phyloP scores from a whole-genome alignment of 805 yeast species.

The Ogataea minuta region DNA sequence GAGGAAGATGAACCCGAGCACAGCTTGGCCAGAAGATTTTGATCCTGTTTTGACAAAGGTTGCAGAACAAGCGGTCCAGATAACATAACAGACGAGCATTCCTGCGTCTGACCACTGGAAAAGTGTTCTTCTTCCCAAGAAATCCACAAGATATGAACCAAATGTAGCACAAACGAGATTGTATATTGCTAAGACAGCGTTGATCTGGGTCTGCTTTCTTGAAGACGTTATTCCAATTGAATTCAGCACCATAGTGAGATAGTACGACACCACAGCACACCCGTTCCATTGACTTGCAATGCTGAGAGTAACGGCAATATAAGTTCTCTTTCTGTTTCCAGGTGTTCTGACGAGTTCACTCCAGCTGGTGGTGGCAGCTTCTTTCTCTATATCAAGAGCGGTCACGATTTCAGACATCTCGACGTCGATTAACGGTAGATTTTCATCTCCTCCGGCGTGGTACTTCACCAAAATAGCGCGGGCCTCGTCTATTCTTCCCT shows the following conservation, averaged over 20 bases:
- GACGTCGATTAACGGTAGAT: constrained; percentile 32
- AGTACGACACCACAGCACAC: constrained; percentile 48
- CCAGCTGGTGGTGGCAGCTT: constrained; percentile 33
- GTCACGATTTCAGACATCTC: constrained; percentile 39
- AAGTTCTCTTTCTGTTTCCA: constrained; percentile 40
- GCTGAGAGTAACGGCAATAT: constrained; percentile 31
- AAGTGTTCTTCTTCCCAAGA: constrained; percentile 37
- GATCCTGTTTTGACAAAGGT: constrained; percentile 17
- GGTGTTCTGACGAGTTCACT: constrained; percentile 36
- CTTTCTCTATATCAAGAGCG: constrained; percentile 38
- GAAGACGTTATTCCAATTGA: constrained; percentile 53
- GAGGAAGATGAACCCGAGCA: constrained; percentile 23
- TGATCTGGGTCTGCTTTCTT: constrained; percentile 46
- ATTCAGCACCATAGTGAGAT: constrained; percentile 43
- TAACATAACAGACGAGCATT: constrained; percentile 40
- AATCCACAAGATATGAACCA: constrained; percentile 32
- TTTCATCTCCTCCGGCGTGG: constrained; percentile 39
- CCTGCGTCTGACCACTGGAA: constrained; percentile 35
- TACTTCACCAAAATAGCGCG: constrained; percentile 32
- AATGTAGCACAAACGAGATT: constrained; percentile 38
- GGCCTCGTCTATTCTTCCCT: constrained; percentile 38
- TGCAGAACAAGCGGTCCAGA: constrained; percentile 51
- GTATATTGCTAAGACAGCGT: constrained; percentile 49
- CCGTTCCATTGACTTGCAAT: constrained; percentile 42
- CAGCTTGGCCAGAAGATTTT: constrained; percentile 25